phyloP scores from a whole-genome alignment of 495 filamentous ascomycete species.

The Tuber calosporum region DNA sequence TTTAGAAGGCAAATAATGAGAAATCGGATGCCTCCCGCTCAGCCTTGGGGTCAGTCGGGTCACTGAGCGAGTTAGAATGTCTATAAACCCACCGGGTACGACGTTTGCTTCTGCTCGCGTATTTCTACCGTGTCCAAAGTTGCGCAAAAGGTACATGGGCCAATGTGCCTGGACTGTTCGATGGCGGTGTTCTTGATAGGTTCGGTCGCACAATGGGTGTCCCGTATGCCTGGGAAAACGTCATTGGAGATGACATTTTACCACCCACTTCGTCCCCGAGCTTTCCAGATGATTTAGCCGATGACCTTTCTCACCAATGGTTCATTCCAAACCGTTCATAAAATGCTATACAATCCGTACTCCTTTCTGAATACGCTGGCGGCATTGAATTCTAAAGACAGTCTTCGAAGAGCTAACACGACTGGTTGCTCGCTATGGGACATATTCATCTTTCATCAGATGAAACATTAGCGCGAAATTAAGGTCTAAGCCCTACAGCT shows the following conservation, averaged over 20 bases:
- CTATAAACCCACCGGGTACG: constrained; percentile 23
- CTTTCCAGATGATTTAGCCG: constrained; percentile 31
- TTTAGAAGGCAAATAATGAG: constrained; percentile 13
- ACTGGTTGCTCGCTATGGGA: not conserved
- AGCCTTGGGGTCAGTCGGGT: constrained; percentile 33
- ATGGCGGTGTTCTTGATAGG: constrained; percentile 18
- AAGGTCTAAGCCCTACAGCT: not conserved
- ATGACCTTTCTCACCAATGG: constrained; percentile 4
- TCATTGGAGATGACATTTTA: constrained; percentile 16
- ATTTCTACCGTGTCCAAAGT: constrained; percentile 14
- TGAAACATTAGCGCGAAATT: not conserved
- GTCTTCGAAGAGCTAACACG: not conserved
- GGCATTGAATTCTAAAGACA: not conserved
- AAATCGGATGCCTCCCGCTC: constrained; percentile 28
- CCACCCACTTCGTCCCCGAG: constrained; percentile 21
- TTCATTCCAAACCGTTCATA: not conserved
- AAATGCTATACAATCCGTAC: not conserved
- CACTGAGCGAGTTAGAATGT: constrained; percentile 17
- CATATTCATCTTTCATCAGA: not conserved
- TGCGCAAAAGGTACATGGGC: constrained; percentile 21
- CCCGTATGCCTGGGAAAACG: constrained; percentile 25
- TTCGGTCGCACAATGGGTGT: constrained; percentile 30
- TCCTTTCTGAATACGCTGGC: not conserved
- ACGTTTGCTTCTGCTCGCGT: constrained; percentile 16
- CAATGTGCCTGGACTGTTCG: constrained; percentile 16